Evolutionary conservation across 805 yeast genomes (phyloP).

Genomic region (Allodekkera sacchari): DNA sequence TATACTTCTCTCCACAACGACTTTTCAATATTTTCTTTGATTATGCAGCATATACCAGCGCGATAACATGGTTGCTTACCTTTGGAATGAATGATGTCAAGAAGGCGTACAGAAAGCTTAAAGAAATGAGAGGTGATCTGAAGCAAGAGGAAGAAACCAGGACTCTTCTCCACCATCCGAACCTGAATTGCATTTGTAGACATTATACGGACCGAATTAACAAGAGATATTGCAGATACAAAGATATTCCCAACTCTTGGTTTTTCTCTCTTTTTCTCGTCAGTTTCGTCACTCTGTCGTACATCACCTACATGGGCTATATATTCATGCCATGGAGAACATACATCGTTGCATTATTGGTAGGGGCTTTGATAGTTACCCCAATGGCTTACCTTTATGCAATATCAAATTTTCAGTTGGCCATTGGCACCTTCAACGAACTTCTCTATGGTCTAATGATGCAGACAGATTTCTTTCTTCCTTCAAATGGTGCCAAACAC

Average conservation of each 20-base stretch:
- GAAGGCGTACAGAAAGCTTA: conserved; percentile 5
- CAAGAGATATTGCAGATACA: conserved; percentile 29
- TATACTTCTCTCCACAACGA: conserved; percentile 39
- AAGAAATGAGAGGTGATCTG: background rate
- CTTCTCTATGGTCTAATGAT: conserved; percentile 39
- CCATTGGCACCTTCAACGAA: conserved; percentile 45
- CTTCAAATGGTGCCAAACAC: conserved; percentile 20
- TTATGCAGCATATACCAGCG: conserved; percentile 43
- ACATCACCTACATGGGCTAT: conserved; percentile 22
- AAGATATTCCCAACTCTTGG: conserved; percentile 38
- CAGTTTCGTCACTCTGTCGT: conserved; percentile 29
- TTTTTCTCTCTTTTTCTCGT: conserved; percentile 27
- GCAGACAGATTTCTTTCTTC: conserved; percentile 20
- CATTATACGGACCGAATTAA: conserved; percentile 35
- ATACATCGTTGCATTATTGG: conserved; percentile 32
- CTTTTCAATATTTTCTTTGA: conserved; percentile 45
- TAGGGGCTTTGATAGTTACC: conserved; percentile 38
- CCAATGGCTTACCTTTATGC: conserved; percentile 46
- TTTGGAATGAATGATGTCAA: conserved; percentile 20
- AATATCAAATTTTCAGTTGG: conserved; percentile 41
- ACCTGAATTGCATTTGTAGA: conserved; percentile 6
- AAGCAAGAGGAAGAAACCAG: no score
- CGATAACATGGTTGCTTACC: conserved; percentile 33
- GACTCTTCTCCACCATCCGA: no score
- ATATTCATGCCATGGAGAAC: conserved; percentile 30